Conservation (phyloP, 768 basidiomycete genomes). For the Pleurotus ostreatus region DNA sequence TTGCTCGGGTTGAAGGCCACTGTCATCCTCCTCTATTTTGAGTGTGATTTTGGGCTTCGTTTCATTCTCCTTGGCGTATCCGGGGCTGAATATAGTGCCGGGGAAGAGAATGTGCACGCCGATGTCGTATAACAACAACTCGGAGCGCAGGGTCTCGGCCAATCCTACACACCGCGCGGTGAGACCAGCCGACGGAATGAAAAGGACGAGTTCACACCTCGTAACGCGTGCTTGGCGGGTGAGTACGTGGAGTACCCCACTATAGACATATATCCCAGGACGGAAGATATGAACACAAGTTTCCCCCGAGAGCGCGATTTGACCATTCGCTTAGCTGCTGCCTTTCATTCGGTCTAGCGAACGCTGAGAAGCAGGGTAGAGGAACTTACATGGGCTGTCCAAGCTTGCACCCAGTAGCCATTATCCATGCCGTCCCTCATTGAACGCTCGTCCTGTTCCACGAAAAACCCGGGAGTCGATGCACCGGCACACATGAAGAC, state of each 20-base stretch:
- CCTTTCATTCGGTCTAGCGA: conserved; percentile 27
- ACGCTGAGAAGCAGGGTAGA: neutral
- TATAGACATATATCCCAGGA: conserved; percentile 57
- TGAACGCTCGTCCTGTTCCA: conserved; percentile 48
- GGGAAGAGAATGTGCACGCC: conserved; percentile 67
- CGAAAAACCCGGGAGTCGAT: conserved; percentile 54
- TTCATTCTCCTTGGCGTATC: conserved; percentile 58
- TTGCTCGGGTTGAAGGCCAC: conserved; percentile 45
- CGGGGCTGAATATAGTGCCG: conserved; percentile 62
- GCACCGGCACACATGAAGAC: conserved; percentile 70
- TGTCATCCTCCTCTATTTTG: conserved; percentile 66
- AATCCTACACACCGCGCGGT: conserved; percentile 41
- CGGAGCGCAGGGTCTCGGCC: conserved; percentile 65
- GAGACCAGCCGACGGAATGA: neutral
- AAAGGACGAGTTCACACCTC: conserved; percentile 40
- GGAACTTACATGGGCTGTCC: conserved; percentile 45
- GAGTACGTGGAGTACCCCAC: conserved; percentile 67
- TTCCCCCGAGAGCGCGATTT: conserved; percentile 44
- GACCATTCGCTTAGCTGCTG: conserved; percentile 53
- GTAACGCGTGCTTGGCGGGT: conserved; percentile 68
- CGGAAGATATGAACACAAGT: conserved; percentile 60
- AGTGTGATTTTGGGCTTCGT: conserved; percentile 63
- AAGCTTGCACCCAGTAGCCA: conserved; percentile 54
- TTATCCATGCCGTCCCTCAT: conserved; percentile 52
- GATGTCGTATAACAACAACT: conserved; percentile 62